Base-by-base conservation (phyloP, 116 monocot species). In the Papilionanthe hybrid region DNA sequence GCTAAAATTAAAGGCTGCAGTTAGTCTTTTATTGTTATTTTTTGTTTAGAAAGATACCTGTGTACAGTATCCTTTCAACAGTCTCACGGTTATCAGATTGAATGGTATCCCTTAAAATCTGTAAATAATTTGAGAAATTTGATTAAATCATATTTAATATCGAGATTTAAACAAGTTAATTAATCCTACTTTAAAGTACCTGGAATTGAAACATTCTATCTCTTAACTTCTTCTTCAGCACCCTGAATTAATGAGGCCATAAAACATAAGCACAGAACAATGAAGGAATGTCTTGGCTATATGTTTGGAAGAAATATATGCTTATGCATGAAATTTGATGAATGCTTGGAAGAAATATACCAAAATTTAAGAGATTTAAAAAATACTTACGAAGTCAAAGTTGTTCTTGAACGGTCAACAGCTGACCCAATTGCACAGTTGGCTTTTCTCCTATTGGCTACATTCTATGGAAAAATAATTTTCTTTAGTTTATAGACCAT, bases 331-430 rank as follows among this genome's bases (percentile, higher is more conserved):
- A 32, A 32, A n/a, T n/a, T n/a, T n/a, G n/a, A n/a, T n/a, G n/a
- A n/a, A n/a, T n/a, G n/a, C n/a, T n/a, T n/a, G n/a, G n/a, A n/a
- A n/a, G n/a, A n/a, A n/a, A 58, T 58, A 58, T 58, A 58, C 9
- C 23, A 25, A 7, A 22, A 25, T 11, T 22, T 25, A 63, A 74
- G 50, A 42, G 32, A 32, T 32, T 32, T 32, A 32, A 32, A 32
- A 32, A 81, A 81, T 78, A 79, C 87, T 86, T 92, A 94, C 94
- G 80, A 83, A 66, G 94, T 94, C 94, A 94, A 88, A 78, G 86
- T 83, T 5, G 47, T 85, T 83, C 94, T 87, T 11, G 94, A 91
- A n/a, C 94, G 84, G 79, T 94, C 94, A 28, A 92, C 53, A 12
- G 80, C 92, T 18, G 92, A 85, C 41, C 94, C 94, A 50, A 81